Evolutionary conservation across 768 basidiomycete species (phyloP).

Genomic region (Lentinus brumalis): DNA sequence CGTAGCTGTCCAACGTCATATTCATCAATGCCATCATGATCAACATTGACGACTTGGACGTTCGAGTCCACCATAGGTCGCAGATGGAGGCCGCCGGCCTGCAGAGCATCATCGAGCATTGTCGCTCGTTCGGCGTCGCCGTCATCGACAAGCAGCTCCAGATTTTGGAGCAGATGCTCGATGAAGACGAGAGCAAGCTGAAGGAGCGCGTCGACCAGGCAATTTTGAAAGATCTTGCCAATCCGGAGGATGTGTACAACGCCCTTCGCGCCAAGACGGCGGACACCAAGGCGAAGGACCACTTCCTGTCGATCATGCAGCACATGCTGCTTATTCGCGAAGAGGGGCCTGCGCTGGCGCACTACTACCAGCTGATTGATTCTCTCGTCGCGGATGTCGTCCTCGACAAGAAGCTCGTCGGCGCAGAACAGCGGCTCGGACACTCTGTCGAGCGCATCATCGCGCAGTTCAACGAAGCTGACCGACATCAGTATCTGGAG

Average conservation of each 20-base stretch:
- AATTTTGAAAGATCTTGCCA: slow-evolving; percentile 73
- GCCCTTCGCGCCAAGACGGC: slow-evolving; percentile 77
- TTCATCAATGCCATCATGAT: slow-evolving; percentile 71
- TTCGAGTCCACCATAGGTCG: slow-evolving; percentile 83
- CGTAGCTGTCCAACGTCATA: slow-evolving; percentile 67
- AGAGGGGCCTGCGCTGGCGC: slow-evolving; percentile 80
- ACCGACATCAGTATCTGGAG: slow-evolving; percentile 76
- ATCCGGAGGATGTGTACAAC: slow-evolving; percentile 86
- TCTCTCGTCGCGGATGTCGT: slow-evolving; percentile 89
- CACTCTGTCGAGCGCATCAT: slow-evolving; percentile 89
- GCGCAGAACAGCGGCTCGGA: slow-evolving; percentile 83
- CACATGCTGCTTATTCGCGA: slow-evolving; percentile 90
- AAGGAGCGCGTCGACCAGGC: slow-evolving; percentile 76
- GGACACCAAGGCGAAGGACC: slow-evolving; percentile 75
- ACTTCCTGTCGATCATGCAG: slow-evolving; percentile 93
- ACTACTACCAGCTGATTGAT: slow-evolving; percentile 91
- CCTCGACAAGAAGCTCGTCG: slow-evolving; percentile 85
- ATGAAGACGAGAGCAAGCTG: slow-evolving; percentile 74
- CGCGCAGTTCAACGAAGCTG: slow-evolving; percentile 87
- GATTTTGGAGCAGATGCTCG: slow-evolving; percentile 58
- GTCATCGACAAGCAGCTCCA: slow-evolving; percentile 68
- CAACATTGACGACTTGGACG: slow-evolving; percentile 72
- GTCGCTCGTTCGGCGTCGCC: slow-evolving; percentile 63
- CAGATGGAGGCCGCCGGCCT: slow-evolving; percentile 92
- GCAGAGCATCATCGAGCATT: slow-evolving; percentile 67